Evolutionary conservation across 2,329 filamentous ascomycete genomes (phyloP).

Genomic region (Verruconis gallopava): DNA sequence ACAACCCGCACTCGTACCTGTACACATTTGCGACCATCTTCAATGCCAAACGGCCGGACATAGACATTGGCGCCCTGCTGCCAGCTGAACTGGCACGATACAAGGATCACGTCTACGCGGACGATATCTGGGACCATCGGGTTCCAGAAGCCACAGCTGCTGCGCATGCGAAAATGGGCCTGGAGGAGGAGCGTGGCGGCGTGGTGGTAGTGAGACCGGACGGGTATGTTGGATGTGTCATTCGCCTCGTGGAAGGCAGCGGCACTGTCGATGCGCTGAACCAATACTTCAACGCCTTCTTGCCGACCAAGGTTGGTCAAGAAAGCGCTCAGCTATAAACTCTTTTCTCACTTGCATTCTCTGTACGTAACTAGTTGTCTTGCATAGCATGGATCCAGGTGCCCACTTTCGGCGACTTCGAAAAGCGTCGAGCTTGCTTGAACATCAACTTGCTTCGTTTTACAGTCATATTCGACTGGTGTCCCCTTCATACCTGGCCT

Average conservation of each 20-base stretch:
- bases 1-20: constrained; percentile 76
- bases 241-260: constrained; percentile 58
- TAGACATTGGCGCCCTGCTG: constrained; percentile 58
- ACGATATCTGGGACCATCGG: constrained; percentile 62
- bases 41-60: constrained; percentile 49
- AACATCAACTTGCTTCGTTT: too few species aligned
- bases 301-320: constrained; percentile 42
- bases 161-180: constrained; percentile 77
- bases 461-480: too few species aligned
- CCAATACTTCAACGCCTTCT: constrained; percentile 65
- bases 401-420: too few species aligned
- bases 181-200: constrained; percentile 59
- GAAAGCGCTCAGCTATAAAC: constrained; percentile 19
- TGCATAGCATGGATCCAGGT: too few species aligned
- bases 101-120: constrained; percentile 71
- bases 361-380: too few species aligned
- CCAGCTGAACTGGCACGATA: constrained; percentile 63
- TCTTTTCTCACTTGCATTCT: too few species aligned
- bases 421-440: too few species aligned
- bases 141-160: constrained; percentile 58
- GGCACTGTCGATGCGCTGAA: constrained; percentile 77
- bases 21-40: constrained; percentile 71
- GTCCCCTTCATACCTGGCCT: too few species aligned
- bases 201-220: constrained; percentile 78
- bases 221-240: constrained; percentile 71